A percentile compares a stretch with the other conserved stretches of the same genome.
Evolutionary conservation across 352 stramenopile species (phyloP).

Genomic region (Paralagenidium karlingii): DNA sequence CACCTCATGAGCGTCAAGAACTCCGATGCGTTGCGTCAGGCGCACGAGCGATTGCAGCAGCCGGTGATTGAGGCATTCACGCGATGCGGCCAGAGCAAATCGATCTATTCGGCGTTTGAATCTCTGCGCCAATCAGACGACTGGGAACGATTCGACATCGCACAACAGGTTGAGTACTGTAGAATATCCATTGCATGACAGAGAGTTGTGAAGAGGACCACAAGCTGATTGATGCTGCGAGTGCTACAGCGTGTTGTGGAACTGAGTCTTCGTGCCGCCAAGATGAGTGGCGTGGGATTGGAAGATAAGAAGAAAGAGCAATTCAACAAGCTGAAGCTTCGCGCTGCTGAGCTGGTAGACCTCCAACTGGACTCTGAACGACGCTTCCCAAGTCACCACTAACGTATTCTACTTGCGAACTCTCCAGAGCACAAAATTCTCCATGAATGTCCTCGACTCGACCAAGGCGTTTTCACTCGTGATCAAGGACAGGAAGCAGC

Average conservation of each 20-base stretch:
- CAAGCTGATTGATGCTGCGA: too few species aligned
- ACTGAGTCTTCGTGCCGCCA: conserved; percentile 77
- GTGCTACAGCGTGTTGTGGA: conserved; percentile 82
- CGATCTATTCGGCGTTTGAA: conserved; percentile 86
- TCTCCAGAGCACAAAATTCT: conserved; percentile 86
- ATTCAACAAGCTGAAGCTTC: conserved; percentile 95
- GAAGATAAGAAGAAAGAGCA: conserved; percentile 81
- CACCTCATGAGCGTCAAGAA: conserved; percentile 97
- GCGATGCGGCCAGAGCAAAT: conserved; percentile 85
- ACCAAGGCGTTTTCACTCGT: conserved; percentile 92
- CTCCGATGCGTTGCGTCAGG: conserved; percentile 87
- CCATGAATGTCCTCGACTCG: conserved; percentile 95
- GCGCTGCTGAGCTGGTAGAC: conserved; percentile 79
- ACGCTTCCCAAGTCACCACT: background rate
- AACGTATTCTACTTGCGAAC: background rate
- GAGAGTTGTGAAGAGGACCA: too few species aligned
- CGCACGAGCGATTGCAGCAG: conserved; percentile 88
- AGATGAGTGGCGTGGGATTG: conserved; percentile 89
- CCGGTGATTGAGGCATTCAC: conserved; percentile 90
- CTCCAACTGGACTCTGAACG: background rate
- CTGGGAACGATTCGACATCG: conserved; percentile 34
- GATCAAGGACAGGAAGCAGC: conserved; percentile 71
- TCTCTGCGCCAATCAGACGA: conserved; percentile 53
- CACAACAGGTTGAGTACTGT: conserved; percentile 64
- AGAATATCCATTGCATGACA: conserved; percentile 9